Conservation (phyloP, 768 basidiomycete species). For the Hygrocybe punicea region DNA sequence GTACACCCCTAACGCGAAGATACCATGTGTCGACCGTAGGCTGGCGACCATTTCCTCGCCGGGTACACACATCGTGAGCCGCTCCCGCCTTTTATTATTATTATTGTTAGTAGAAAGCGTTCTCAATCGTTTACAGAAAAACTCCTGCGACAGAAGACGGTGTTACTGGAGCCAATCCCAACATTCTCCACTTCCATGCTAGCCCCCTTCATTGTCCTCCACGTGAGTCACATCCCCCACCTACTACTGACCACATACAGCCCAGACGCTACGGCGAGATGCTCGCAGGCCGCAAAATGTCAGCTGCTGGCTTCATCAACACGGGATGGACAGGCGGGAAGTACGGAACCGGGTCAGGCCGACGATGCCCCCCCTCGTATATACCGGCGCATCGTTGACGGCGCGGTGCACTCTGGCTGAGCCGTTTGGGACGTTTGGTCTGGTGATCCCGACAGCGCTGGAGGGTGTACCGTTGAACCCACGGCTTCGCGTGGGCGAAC, state of each 20-base stretch:
- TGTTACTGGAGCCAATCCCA: conserved; percentile 94
- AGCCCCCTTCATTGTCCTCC: conserved; percentile 99
- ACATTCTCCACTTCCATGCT: conserved; percentile 99
- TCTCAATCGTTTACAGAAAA: conserved; percentile 53
- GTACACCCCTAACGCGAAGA: conserved; percentile 90
- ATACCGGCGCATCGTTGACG: conserved; percentile 95
- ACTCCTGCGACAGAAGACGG: conserved; percentile 99
- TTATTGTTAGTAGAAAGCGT: neutral
- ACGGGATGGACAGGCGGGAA: conserved; percentile 96
- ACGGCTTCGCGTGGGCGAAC: conserved; percentile 77
- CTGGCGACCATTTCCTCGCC: conserved; percentile 95
- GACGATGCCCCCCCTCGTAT: conserved; percentile 93
- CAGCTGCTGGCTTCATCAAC: conserved; percentile 98
- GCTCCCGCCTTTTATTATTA: neutral
- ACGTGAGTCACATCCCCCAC: conserved; percentile 46
- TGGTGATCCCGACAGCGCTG: conserved; percentile 77
- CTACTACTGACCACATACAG: conserved; percentile 33
- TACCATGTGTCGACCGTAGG: conserved; percentile 92
- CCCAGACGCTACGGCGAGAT: conserved; percentile 94
- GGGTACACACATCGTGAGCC: conserved; percentile 89
- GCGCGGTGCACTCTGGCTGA: conserved; percentile 94
- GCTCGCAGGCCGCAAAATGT: conserved; percentile 88
- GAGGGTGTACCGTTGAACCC: conserved; percentile 94
- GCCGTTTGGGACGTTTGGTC: conserved; percentile 77
- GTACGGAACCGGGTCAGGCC: conserved; percentile 83